phyloP scores from a whole-genome alignment of 225 moss, liverwort and hornwort genomes.

The Climacium dendroides region DNA sequence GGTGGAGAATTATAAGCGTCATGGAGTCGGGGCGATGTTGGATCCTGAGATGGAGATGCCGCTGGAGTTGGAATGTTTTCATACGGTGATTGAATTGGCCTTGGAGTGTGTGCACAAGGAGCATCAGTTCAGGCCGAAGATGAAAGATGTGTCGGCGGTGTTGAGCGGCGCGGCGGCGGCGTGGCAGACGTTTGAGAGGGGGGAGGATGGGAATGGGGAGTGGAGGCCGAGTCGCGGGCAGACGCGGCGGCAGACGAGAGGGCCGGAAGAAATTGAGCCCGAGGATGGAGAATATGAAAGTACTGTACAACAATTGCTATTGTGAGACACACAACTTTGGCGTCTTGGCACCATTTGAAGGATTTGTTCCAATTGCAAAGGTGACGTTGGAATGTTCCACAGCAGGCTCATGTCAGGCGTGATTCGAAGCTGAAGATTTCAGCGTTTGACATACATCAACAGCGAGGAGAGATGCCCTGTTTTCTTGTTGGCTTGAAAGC shows the following conservation, averaged over 20 bases:
- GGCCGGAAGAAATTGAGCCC: background rate
- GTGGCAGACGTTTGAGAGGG: background rate
- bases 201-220: background rate
- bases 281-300: background rate
- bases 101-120: conserved; percentile 19
- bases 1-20: background rate
- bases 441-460: background rate
- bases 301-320: background rate
- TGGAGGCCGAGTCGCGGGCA: conserved; percentile 5
- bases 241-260: background rate
- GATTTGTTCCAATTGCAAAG: background rate
- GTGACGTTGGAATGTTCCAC: background rate
- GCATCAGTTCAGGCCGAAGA: conserved; percentile 12
- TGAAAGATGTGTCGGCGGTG: conserved; percentile 15
- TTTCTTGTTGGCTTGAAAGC: background rate
- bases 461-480: background rate
- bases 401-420: background rate
- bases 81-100: background rate
- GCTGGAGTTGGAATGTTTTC: background rate
- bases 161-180: background rate
- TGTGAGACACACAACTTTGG: background rate
- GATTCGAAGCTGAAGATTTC: background rate
- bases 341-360: background rate
- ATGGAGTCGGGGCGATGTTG: background rate
- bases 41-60: conserved; percentile 16